Evolutionary conservation across 2,329 filamentous ascomycete genomes (phyloP).

Genomic region (Cryphonectria parasitica): DNA sequence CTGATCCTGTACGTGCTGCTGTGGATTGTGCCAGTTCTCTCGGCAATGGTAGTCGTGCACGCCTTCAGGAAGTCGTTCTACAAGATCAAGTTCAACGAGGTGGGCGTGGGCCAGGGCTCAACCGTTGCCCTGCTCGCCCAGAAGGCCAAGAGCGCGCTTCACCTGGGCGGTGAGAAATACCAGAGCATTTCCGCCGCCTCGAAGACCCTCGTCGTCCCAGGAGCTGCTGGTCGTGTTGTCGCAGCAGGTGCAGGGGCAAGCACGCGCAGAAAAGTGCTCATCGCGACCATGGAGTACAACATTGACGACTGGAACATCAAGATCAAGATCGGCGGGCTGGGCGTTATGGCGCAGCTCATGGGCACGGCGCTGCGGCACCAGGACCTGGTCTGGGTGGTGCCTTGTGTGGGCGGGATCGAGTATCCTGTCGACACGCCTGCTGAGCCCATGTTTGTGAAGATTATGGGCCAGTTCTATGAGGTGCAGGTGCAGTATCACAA

Average conservation of each 20-base stretch:
- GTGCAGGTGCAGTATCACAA: slow-evolving; percentile 68
- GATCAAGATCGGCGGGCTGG: slow-evolving; percentile 72
- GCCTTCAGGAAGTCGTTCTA: slow-evolving; percentile 61
- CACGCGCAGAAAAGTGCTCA: slow-evolving; percentile 34
- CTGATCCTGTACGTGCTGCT: slow-evolving; percentile 58
- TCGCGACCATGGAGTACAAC: slow-evolving; percentile 61
- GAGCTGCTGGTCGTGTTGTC: slow-evolving; percentile 6
- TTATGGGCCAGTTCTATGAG: slow-evolving; percentile 64
- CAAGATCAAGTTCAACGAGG: slow-evolving; percentile 51
- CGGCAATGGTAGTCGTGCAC: slow-evolving; percentile 53
- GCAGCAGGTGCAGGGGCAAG: slow-evolving; percentile 26
- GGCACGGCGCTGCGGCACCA: slow-evolving; percentile 67
- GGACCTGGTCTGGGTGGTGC: slow-evolving; percentile 67
- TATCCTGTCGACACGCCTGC: slow-evolving; percentile 63
- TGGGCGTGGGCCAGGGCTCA: slow-evolving; percentile 25
- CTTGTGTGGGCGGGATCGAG: slow-evolving; percentile 66
- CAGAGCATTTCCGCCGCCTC: slow-evolving; percentile 52
- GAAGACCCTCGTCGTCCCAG: slow-evolving; percentile 30
- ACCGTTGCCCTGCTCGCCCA: slow-evolving; percentile 32
- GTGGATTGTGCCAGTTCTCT: slow-evolving; percentile 55
- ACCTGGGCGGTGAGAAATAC: slow-evolving; percentile 40
- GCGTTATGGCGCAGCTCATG: slow-evolving; percentile 74
- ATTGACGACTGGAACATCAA: slow-evolving; percentile 73
- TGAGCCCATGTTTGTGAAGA: slow-evolving; percentile 64
- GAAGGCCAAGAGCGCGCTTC: slow-evolving; percentile 28